Percentiles rank a stretch among this genome's conserved stretches.
Conservation (phyloP, 768 basidiomycete species). For the Dictyophora rubrovolvata region DNA sequence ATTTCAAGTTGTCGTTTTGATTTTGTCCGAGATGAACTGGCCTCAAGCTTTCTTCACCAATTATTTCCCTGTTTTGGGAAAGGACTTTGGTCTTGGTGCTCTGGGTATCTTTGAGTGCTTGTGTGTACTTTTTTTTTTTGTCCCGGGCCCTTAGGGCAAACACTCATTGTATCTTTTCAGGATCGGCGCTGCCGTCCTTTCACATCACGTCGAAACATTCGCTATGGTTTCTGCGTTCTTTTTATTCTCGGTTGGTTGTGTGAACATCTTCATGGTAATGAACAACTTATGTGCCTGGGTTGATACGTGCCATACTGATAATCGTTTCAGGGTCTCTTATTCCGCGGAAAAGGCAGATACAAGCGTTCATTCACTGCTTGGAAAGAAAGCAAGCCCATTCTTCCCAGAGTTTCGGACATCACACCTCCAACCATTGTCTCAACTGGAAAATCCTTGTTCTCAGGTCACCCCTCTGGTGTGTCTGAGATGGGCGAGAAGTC, state of each 20-base stretch:
- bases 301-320: background rate
- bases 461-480: background rate
- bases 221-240: constrained; percentile 87
- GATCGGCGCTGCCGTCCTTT: constrained; percentile 44
- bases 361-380: constrained; percentile 58
- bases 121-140: constrained; percentile 30
- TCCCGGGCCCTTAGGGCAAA: background rate
- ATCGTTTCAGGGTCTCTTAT: constrained; percentile 44
- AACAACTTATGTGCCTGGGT: background rate
- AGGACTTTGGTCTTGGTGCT: constrained; percentile 75
- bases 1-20: constrained; percentile 69
- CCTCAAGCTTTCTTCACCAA: constrained; percentile 68
- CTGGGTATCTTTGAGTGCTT: constrained; percentile 83
- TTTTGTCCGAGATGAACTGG: constrained; percentile 79
- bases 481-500: constrained; percentile 7
- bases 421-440: constrained; percentile 4
- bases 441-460: constrained; percentile 1
- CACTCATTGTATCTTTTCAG: background rate
- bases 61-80: constrained; percentile 81
- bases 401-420: constrained; percentile 1
- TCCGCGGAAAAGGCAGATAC: constrained; percentile 49
- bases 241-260: constrained; percentile 82
- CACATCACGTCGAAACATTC: constrained; percentile 70
- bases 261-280: constrained; percentile 60
- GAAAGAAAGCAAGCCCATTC: constrained; percentile 18